These are phyloP conservation scores for Trichoderma atroviride DNA, from an alignment of 2,329 filamentous ascomycete genomes.

Conservation along the genomic window DNA sequence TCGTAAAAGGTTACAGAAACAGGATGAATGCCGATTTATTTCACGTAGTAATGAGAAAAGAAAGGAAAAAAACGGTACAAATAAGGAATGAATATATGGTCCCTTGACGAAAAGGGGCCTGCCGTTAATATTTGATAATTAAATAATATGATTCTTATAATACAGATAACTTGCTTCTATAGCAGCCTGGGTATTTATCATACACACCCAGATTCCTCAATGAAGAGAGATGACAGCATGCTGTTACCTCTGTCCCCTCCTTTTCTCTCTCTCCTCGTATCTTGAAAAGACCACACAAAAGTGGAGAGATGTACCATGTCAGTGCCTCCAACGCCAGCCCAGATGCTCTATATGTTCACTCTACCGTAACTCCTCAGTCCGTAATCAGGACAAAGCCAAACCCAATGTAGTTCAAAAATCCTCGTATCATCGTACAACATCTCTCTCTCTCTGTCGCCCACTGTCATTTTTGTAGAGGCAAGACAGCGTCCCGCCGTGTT, in stretches of 20 bases:
- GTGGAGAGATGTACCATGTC: conserved; percentile 14
- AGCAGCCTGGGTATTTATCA: conserved; percentile 18
- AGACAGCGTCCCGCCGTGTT: neutral
- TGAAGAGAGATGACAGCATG: neutral
- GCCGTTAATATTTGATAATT: neutral
- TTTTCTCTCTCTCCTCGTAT: neutral
- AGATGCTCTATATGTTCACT: conserved; percentile 36
- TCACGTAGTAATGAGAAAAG: conserved; percentile 1
- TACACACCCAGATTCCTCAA: conserved; percentile 1
- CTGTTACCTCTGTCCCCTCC: neutral
- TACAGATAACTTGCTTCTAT: conserved; percentile 20
- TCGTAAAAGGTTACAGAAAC: neutral
- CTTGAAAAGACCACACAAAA: neutral
- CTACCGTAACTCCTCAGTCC: conserved; percentile 34
- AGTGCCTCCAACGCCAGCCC: conserved; percentile 38
- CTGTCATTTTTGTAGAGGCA: too few relatives aligned
- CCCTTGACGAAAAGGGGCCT: neutral
- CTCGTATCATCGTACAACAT: conserved; percentile 23
- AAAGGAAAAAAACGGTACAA: neutral
- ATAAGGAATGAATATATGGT: neutral
- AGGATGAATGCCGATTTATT: neutral
- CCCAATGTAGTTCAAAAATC: neutral
- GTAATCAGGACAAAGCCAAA: conserved; percentile 28
- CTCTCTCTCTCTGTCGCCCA: neutral
- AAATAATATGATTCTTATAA: conserved; percentile 3